These are phyloP conservation scores for Verticillium dahliae DNA, from an alignment of 2,329 filamentous ascomycete genomes.

Conservation along the genomic window DNA sequence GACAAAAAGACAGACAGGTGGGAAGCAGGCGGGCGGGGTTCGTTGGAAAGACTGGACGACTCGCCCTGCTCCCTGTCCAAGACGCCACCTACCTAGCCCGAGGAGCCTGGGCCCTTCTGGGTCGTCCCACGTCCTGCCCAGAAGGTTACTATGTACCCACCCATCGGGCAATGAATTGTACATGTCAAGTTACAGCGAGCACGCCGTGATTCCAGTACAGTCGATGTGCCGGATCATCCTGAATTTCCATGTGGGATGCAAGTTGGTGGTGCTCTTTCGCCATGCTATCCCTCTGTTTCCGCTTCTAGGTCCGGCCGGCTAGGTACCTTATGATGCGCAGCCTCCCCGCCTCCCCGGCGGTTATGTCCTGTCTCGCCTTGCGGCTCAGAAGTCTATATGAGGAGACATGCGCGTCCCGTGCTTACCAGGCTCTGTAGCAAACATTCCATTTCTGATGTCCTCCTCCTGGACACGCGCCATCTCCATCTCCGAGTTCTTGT, in stretches of 20 bases:
- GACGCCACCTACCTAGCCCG: no score
- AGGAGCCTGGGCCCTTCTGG: no score
- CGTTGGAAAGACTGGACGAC: background rate
- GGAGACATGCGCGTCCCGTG: background rate
- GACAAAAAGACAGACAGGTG: background rate
- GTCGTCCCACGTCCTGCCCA: no score
- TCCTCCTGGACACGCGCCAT: no score
- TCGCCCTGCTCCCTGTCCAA: background rate
- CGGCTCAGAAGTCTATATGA: background rate
- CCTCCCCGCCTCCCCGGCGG: background rate
- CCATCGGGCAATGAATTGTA: no score
- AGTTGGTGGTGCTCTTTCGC: background rate
- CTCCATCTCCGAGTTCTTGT: no score
- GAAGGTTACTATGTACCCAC: no score
- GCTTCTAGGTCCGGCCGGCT: background rate
- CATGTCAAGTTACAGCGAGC: no score
- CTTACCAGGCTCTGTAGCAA: no score
- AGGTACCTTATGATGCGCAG: background rate
- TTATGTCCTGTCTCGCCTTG: background rate
- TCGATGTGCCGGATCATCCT: background rate
- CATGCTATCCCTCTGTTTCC: background rate
- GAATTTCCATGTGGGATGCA: background rate
- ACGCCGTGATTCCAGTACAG: background rate
- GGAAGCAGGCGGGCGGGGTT: background rate
- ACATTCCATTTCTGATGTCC: background rate